Evolutionary conservation across 139 green algal genomes (phyloP), one percentile per base, ranked within the genome.

Genomic region (Tetratostichococcus sp.): DNA sequence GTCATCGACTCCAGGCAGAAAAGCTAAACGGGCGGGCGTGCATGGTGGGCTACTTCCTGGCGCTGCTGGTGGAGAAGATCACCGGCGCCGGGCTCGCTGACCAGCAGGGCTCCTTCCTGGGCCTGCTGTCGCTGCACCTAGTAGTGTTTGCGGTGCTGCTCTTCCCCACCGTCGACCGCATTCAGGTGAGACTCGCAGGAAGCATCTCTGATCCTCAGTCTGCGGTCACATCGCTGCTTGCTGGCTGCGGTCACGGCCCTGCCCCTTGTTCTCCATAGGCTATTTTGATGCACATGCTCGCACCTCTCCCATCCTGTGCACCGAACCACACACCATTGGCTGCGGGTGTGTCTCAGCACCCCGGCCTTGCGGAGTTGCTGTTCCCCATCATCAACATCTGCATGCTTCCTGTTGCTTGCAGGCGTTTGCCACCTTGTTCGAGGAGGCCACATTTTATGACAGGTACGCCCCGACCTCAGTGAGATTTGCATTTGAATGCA

Each of bases 361-460:
- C n/a, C n/a, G n/a, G n/a, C n/a, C n/a, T n/a, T n/a, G n/a, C n/a
- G n/a, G n/a, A n/a, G n/a, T n/a, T n/a, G n/a, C n/a, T n/a, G n/a
- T n/a, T n/a, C n/a, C n/a, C n/a, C n/a, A n/a, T n/a, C n/a, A n/a
- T n/a, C n/a, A n/a, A n/a, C n/a, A n/a, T 50, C 50, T 23, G 50
- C 50, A 62, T 17, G 50, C 50, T n/a, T 50, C 39, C 19, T 28
- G 2, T 23, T 25, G 17, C 11, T 17, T 50, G 50, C 50, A 62
- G 50, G 14, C 50, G 17, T 26, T 62, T 17, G 17, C 17, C 19
- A 86, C 84, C 66, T 79, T 97, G 69, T 43, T 96, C 0, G 89
- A 96, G 50, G 93, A 97, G 85, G 93, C 93, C 5, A 97, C 91
- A 30, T 98, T 97, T 88, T 98, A 98, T 74, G 92, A 97, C 86